Evolutionary conservation across 2,329 filamentous ascomycete species (phyloP), one percentile per base, ranked within the genome.

Genomic region (Penicillium occitanis): DNA sequence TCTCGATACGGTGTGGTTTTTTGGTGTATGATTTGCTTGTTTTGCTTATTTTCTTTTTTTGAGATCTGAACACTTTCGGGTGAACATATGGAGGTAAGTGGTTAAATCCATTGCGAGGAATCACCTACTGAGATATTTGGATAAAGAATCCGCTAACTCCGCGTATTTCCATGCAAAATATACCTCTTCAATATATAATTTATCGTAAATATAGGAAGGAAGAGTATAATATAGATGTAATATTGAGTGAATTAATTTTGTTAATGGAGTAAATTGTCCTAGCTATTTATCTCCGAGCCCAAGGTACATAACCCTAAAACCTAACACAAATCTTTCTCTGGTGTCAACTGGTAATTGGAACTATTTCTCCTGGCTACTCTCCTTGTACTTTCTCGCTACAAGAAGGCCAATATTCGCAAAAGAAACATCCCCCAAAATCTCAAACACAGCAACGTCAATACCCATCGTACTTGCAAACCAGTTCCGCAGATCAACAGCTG

Each of bases 1-100:
- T 58, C 51, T 64, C 37, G 51, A 64, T 64, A 64, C 62, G 62
- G 62, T 64, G 62, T 63, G 37, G 19, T 10, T n/a, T 35, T 35
- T 42, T 28, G 60, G n/a, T 4, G 35, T 46, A 33, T 46, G 22
- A 46, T 42, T 30, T 22, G 17, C 25, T 1, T 44, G 19, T 37
- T 46, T 55, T 55, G n/a, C 42, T 37, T 33, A 1, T n/a, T 44
- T 37, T 7, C 33, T 42, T 5, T 35, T 35, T 22, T 7, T 7
- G 30, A 37, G 30, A 35, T 37, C 30, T 30, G 25, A 30, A 14
- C 48, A 30, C 14, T 48, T 48, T 22, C 14, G 48, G 48, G 14
- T 10, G 48, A 30, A 28, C 48, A 17, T n/a, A 13, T 53, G 50
- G 50, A 33, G 50, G 25, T 53, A 53, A 33, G 48, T 33, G 14